These are phyloP conservation scores for Stephania japonica DNA, from an alignment of 164 flowering plant genomes.

Conservation along the genomic window DNA sequence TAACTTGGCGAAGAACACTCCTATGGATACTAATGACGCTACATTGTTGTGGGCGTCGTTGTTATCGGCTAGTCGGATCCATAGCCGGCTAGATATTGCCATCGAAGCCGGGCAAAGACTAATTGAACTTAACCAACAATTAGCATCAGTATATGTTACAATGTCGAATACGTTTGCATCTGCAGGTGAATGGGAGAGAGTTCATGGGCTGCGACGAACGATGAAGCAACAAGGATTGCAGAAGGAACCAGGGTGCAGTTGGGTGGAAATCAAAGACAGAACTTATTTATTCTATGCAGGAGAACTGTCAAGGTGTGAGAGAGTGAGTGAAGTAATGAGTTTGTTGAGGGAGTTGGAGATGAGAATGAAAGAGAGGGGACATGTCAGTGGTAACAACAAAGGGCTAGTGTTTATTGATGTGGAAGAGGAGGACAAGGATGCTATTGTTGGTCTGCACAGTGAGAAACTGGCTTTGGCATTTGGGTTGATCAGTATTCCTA, in stretches of 20 bases:
- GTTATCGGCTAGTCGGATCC: conserved; percentile 51
- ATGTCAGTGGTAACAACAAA: conserved; percentile 26
- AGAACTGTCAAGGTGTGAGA: conserved; percentile 25
- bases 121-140: conserved; percentile 37
- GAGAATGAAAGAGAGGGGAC: conserved; percentile 52
- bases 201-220: conserved; percentile 24
- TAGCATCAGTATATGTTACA: conserved; percentile 46
- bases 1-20: conserved; percentile 34
- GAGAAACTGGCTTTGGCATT: conserved; percentile 66
- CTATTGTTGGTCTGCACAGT: conserved; percentile 46
- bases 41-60: conserved; percentile 57
- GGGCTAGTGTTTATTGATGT: conserved; percentile 52
- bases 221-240: conserved; percentile 45
- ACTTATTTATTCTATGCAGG: conserved; percentile 46
- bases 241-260: conserved; percentile 75
- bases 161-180: conserved; percentile 52
- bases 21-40: conserved; percentile 22
- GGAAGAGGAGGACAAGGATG: conserved; percentile 57
- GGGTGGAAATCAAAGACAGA: conserved; percentile 49
- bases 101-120: conserved; percentile 41
- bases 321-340: conserved; percentile 28
- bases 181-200: conserved; percentile 53
- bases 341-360: conserved; percentile 39
- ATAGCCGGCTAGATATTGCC: conserved; percentile 53
- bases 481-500: conserved; percentile 46